These are phyloP conservation scores for Vicia villosa DNA, from an alignment of 306 rosid species.

Conservation along the genomic window DNA sequence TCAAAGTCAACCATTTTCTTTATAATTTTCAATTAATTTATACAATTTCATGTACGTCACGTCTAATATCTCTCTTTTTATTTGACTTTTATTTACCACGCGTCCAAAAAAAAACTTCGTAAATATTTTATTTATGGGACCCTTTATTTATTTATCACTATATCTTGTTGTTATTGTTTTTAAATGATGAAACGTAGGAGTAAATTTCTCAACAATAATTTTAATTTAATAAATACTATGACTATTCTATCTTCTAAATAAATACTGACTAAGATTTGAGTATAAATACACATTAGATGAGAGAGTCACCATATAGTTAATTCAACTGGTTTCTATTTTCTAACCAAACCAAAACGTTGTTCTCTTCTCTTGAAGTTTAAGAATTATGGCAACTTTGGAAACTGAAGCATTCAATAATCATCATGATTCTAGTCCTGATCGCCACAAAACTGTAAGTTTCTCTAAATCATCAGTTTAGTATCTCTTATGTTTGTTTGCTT, in stretches of 20 bases:
- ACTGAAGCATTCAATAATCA: conserved; percentile 27
- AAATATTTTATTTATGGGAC: no score
- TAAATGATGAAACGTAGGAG: no score
- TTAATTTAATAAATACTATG: not conserved
- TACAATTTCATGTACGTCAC: no score
- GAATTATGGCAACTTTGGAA: conserved; percentile 36
- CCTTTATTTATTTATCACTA: no score
- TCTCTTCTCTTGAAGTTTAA: not conserved
- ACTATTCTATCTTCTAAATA: not conserved
- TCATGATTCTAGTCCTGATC: not conserved
- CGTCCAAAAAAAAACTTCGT: no score
- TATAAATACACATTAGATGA: not conserved
- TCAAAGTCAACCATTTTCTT: no score
- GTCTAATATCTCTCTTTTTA: no score
- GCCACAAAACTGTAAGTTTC: conserved; percentile 32
- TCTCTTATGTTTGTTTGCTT: not conserved
- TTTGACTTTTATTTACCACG: no score
- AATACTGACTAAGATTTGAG: not conserved
- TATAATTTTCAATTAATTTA: no score
- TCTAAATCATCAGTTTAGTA: not conserved
- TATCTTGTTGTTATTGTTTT: no score
- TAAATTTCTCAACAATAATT: not conserved
- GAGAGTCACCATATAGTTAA: not conserved
- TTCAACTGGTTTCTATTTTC: not conserved
- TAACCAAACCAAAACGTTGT: not conserved